These are phyloP conservation scores for Malassezia sympodialis DNA, from an alignment of 1,284 basidiomycete species.

Conservation along the genomic window DNA sequence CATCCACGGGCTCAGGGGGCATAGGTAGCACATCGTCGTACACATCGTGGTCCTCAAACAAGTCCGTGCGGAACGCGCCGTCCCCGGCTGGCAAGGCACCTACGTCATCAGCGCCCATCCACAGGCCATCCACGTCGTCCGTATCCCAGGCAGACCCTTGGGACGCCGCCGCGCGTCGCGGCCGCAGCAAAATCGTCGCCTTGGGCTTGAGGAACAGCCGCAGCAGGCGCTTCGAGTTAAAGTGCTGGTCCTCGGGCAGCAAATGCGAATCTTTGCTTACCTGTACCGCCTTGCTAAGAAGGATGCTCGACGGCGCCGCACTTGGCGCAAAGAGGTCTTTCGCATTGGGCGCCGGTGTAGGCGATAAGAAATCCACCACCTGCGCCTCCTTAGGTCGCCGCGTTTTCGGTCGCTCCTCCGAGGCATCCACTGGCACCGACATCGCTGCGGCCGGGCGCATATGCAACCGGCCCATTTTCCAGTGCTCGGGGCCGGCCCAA, in stretches of 20 bases:
- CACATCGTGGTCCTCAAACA: slow-evolving; percentile 76
- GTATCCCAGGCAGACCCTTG: slow-evolving; percentile 55
- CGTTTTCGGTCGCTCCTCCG: neutral
- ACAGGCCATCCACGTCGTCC: slow-evolving; percentile 18
- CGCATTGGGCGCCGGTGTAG: slow-evolving; percentile 56
- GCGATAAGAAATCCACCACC: slow-evolving; percentile 71
- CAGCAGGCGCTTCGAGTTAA: slow-evolving; percentile 76
- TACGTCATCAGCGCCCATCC: slow-evolving; percentile 51
- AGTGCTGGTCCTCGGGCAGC: slow-evolving; percentile 95
- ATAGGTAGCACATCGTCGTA: slow-evolving; percentile 53
- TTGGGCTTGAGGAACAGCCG: slow-evolving; percentile 78
- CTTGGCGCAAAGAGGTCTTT: slow-evolving; percentile 65
- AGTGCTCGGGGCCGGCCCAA: slow-evolving; percentile 98
- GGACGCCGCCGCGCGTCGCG: slow-evolving; percentile 56
- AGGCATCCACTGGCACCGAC: neutral
- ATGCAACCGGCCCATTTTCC: slow-evolving; percentile 60
- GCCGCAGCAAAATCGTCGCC: slow-evolving; percentile 51
- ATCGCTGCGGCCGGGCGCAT: neutral
- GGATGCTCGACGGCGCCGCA: slow-evolving; percentile 45
- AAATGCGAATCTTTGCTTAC: slow-evolving; percentile 58
- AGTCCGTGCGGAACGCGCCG: slow-evolving; percentile 70
- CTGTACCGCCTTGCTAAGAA: slow-evolving; percentile 47
- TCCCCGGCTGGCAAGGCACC: neutral
- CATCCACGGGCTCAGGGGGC: slow-evolving; percentile 14
- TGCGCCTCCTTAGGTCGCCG: slow-evolving; percentile 59